These are phyloP conservation scores for Salvia splendens DNA, from an alignment of 257 asterid genomes.

Conservation along the genomic window DNA sequence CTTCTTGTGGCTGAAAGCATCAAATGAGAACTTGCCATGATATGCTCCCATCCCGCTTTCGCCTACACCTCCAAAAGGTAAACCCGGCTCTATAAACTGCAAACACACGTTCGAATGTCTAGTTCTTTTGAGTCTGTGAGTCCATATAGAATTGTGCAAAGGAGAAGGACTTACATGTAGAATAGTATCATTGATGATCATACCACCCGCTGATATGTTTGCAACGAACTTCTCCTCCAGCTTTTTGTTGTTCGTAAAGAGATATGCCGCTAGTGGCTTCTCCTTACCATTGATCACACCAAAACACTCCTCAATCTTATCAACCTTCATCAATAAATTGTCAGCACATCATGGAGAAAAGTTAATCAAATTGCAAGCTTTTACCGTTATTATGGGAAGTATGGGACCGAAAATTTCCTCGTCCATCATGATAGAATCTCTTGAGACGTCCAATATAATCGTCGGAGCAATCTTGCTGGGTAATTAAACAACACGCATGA, in stretches of 20 bases:
- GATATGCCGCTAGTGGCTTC: conserved; percentile 92
- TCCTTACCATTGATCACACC: conserved; percentile 54
- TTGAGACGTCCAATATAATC: conserved; percentile 65
- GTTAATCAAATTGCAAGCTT: no score
- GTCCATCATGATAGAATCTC: conserved; percentile 67
- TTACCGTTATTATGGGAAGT: conserved; percentile 87
- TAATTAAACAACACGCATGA: neutral
- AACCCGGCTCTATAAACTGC: conserved; percentile 54
- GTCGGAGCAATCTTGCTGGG: conserved; percentile 82
- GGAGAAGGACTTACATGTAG: conserved; percentile 54
- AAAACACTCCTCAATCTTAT: conserved; percentile 62
- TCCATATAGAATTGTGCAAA: no score
- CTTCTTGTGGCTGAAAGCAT: conserved; percentile 90
- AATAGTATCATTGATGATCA: conserved; percentile 65
- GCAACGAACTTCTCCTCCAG: conserved; percentile 57
- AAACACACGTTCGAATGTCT: neutral
- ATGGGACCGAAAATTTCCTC: conserved; percentile 97
- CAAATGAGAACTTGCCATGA: conserved; percentile 84
- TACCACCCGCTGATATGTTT: conserved; percentile 73
- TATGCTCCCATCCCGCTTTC: conserved; percentile 93
- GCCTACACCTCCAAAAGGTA: conserved; percentile 96
- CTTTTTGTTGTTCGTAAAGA: conserved; percentile 71
- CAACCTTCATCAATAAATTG: conserved; percentile 45
- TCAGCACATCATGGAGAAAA: no score
- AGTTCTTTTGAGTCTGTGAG: no score